A percentile compares a stretch with the other conserved stretches of the same genome.
phyloP scores from a whole-genome alignment of 805 yeast species.

The Nakazawaea holstii region DNA sequence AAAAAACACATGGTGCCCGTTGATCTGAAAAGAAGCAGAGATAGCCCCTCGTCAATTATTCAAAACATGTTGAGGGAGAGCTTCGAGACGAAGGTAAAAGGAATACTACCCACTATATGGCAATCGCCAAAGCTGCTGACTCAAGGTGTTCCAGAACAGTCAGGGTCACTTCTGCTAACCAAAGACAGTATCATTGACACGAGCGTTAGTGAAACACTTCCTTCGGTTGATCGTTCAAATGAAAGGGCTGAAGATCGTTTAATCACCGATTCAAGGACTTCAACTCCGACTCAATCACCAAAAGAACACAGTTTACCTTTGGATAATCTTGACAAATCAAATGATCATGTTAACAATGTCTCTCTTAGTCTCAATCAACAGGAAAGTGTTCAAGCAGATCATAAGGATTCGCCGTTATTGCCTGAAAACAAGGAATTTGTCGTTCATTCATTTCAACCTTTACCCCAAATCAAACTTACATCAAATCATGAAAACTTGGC shows the following conservation, averaged over 20 bases:
- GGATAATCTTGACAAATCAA: too few species aligned
- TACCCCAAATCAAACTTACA: not conserved
- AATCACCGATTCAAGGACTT: not conserved
- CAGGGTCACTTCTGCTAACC: not conserved
- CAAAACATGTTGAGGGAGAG: conserved; percentile 1
- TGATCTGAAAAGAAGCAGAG: not conserved
- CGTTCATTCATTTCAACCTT: not conserved
- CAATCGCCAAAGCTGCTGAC: not conserved
- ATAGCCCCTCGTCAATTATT: not conserved
- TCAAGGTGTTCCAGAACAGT: not conserved
- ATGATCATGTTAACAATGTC: not conserved
- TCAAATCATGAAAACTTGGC: too few species aligned
- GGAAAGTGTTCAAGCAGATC: not conserved
- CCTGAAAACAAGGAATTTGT: not conserved
- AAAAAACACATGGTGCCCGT: too few species aligned
- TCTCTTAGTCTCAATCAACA: not conserved
- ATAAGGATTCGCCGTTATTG: not conserved
- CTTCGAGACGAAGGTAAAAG: not conserved
- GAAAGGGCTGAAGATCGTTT: not conserved
- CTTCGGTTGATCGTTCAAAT: too few species aligned
- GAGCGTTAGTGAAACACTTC: not conserved
- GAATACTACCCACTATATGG: not conserved
- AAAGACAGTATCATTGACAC: not conserved
- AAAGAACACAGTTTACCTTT: too few species aligned
- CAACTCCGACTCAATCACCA: conserved; percentile 3